Base-by-base conservation (phyloP, 768 basidiomycete species). In the Suillus hirtellus region DNA sequence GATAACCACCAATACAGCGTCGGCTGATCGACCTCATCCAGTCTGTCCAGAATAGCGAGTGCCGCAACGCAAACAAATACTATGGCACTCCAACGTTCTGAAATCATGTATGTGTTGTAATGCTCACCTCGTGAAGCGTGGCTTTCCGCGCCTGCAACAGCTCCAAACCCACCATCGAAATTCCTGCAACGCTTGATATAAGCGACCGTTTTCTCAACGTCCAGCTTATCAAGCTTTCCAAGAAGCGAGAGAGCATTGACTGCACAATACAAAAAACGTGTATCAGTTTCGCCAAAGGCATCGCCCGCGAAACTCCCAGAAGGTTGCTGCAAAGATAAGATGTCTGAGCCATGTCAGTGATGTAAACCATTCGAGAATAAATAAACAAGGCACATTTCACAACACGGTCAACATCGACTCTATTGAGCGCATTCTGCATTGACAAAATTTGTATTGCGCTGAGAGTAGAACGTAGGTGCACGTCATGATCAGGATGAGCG, bases 111-210 rank as follows among this genome's bases (percentile, higher is more conserved):
- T 19, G 17, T 58, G 14, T 11, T 42, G 6, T 24, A 34, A 35
- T 24, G 64, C 71, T 71, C 59, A 95, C 96, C 94, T 83, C 95
- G 93, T 0, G 83, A 92, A 14, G 95, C 86, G 78, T 99, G 97
- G 64, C 91, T 95, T 77, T 99, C 97, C 1, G 92, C 95, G 0
- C 96, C 97, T 17, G 86, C 82, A 17, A 79, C 75, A 53, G 82
- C 88, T 31, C 97, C 96, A 70, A 96, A 99, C 0, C 95, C 97
- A 4, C 96, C 96, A 71, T 99, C 97, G 73, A 95, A 98, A 74
- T 99, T 99, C 71, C 82, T 83, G 76, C 97, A 98, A 42, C 82
- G 79, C 27, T 76, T 73, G 50, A 99, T 84, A 74, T 96, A 94
- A 8, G 76, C 79, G 10, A 92, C 85, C 0, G 92, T 88, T 69